A percentile compares a stretch with the other conserved stretches of the same genome.
phyloP scores from a whole-genome alignment of 192 early-diverging fungal genomes.

The Coemansia sp. region DNA sequence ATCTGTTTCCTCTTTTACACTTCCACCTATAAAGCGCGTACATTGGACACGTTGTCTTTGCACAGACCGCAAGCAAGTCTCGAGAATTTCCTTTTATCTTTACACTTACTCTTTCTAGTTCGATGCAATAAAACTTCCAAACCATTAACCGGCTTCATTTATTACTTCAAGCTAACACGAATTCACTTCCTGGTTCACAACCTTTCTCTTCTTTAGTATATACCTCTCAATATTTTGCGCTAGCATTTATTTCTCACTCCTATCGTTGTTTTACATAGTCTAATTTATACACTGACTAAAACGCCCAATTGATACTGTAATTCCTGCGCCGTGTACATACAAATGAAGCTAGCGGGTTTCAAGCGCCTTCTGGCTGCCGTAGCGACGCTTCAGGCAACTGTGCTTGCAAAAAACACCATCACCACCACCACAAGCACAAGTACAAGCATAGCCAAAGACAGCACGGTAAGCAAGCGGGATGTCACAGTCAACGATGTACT shows the following conservation, averaged over 20 bases:
- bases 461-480: slow-evolving; percentile 14
- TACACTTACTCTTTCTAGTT: background rate
- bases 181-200: background rate
- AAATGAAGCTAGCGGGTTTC: background rate
- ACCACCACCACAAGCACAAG: background rate
- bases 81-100: background rate
- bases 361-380: background rate
- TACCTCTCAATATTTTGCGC: background rate
- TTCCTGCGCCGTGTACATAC: background rate
- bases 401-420: background rate
- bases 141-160: background rate
- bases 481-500: slow-evolving; percentile 14
- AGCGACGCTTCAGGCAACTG: background rate
- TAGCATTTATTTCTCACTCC: background rate
- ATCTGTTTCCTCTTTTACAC: background rate
- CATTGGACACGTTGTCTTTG: background rate
- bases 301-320: background rate
- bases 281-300: slow-evolving; percentile 1
- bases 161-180: background rate
- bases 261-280: background rate
- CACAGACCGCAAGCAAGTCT: background rate
- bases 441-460: no score
- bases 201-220: background rate
- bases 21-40: background rate
- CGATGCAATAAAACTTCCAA: background rate